Evolutionary conservation across 495 filamentous ascomycete species (phyloP).

Genomic region (Hypoxylon subgilvum): DNA sequence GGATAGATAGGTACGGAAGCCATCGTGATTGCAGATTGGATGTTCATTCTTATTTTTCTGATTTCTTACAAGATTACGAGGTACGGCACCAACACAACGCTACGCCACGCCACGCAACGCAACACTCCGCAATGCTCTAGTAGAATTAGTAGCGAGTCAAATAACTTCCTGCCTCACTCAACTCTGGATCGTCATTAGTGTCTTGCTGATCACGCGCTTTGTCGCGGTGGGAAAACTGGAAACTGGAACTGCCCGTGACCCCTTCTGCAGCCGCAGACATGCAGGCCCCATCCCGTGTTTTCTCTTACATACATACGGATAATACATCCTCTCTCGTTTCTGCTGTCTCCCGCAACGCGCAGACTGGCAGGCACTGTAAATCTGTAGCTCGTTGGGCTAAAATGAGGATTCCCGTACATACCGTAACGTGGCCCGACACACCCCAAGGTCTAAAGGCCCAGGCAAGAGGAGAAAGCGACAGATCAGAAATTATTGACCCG

Average conservation of each 20-base stretch:
- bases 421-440: constrained; percentile 11
- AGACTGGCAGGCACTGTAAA: too few species aligned
- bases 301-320: too few species aligned
- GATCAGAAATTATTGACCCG: constrained; percentile 24
- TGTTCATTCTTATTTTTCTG: too few species aligned
- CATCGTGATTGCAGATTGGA: too few species aligned
- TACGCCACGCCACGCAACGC: too few species aligned
- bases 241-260: not conserved
- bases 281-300: constrained; percentile 14
- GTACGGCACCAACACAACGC: too few species aligned
- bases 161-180: not conserved
- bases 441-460: not conserved
- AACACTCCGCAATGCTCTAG: too few species aligned
- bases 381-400: constrained; percentile 29
- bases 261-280: constrained; percentile 23
- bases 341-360: too few species aligned
- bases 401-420: constrained; percentile 19
- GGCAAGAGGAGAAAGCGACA: constrained; percentile 23
- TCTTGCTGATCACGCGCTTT: constrained; percentile 7
- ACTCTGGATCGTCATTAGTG: not conserved
- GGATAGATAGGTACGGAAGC: too few species aligned
- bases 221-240: not conserved
- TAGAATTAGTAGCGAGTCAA: too few species aligned
- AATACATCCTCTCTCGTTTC: too few species aligned
- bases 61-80: too few species aligned